Base-by-base conservation (phyloP, 495 filamentous ascomycete species). In the Neurospora sp. region DNA sequence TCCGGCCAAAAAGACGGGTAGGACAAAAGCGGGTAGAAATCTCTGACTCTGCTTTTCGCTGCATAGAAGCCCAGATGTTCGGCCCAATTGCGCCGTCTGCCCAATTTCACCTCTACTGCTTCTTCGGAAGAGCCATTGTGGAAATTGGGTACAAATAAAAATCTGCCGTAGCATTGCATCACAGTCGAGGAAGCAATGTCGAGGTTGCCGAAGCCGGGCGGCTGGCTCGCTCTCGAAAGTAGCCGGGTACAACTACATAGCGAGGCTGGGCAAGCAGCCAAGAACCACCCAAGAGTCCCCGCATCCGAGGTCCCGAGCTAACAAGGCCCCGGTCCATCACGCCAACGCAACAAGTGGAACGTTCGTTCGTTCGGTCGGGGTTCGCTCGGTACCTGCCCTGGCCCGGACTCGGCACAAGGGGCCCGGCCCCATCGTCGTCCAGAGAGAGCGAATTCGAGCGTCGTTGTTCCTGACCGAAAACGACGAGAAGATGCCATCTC, bases 281-380 rank as follows among this genome's bases (percentile, higher is more conserved):
- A 65, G 53, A 61, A 61, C 53, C 53, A 18, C 22, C 12, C 53
- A 61, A 31, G 72, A 53, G 39, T 69, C 65, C 69, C 69, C 74
- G 71, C 70, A 31, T 46, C 59, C 71, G 16, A 76, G 10, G 75
- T 76, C 37, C 46, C 72, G 65, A 37, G 59, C 75, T 79, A 79
- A 79, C 78, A 76, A 65, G 53, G 27, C 53, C 53, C 53, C 53
- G 53, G 53, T 31, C 27, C 27, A 65, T 65, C 53, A 65, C 53
- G 53, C 53, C 53, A 65, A 65, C 27, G 53, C 53, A 65, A 16
- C 27, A 37, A 61, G 53, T 65, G 53, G 53, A 35, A 61, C 27
- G 18, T 61, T 61, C 53, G 53, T 22, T 61, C 22, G 53, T 31
- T 61, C 53, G 53, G 53, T 61, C 53, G 53, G 53, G 53, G 27